Evolutionary conservation across 805 yeast genomes (phyloP), one percentile per base, ranked within the genome.

Genomic region (Clavispora vitiphila): DNA sequence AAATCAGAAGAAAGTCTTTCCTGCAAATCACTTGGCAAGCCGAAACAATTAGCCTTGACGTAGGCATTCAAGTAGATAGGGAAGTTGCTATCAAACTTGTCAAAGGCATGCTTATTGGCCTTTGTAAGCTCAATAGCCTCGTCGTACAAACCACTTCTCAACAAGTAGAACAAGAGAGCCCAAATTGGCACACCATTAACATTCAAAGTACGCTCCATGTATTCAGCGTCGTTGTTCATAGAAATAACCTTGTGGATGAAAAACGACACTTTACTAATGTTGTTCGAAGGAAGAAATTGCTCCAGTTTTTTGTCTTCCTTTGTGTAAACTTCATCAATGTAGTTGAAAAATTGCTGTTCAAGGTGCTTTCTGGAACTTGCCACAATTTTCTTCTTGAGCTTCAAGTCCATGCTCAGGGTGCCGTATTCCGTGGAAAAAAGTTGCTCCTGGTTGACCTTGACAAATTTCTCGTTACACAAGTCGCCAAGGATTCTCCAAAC

Each of bases 141-240:
- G 36, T 78, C 68, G 48, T 77, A 65, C 49, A 85, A 77, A 2
- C 99, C 98, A 3, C 91, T 81, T 56, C 99, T 80, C 39, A 93
- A 61, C 47, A 91, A 69, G 61, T 86, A 91, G 58, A 84, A 93
- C 9, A 93, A 65, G 29, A 88, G 65, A 0, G 96, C 96, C 99
- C 99, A 91, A n/a, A 93, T 77, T 8, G 98, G 98, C 1, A 77
- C 69, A 14, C 89, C 89, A 62, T 91, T 90, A 19, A 88, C 81
- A 41, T 56, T 56, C 42, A 67, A 54, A 1, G 73, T 67, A 41
- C 60, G 61, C n/a, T 56, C 56, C 45, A 53, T 48, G 31, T 60
- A 47, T 9, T 41, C 42, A 16, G 61, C 61, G 20, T 54, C 43
- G 38, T 55, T 54, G 47, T 65, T 65, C 41, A 60, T 64, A 37